Evolutionary conservation across 495 filamentous ascomycete genomes (phyloP), one percentile per base, ranked within the genome.

Genomic region (Penicillium ucsense): DNA sequence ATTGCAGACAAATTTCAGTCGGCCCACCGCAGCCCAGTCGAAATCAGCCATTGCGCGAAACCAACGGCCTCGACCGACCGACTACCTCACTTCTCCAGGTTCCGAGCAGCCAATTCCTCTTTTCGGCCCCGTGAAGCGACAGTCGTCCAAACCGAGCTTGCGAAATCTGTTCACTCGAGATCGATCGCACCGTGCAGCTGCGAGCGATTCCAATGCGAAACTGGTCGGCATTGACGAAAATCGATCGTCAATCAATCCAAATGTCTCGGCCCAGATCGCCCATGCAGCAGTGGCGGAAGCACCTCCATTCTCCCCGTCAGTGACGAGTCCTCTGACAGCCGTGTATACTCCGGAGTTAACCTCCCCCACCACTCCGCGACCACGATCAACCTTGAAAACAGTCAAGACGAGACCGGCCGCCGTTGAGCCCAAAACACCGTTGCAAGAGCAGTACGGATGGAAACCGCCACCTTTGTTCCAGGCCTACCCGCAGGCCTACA

Each of bases 391-490:
- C 10, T 52, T 61, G 12, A 51, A 61, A 10, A 59, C 51, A 11
- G 7, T 53, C 41, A 62, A 55, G 11, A 33, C 52, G 4, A 61
- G 52, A 47, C 47, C 62, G 3, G 12, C 27, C 10, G 61, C 59
- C 5, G 35, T 28, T 4, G 63, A 63, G 1, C 42, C 55, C 7
- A 54, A 57, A 34, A 12, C 47, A 0, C 31, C 59, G 0, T 49
- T 54, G 5, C 54, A 58, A 34, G 61, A 68, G 31, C 50, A 62
- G 11, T 57, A 55, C 39, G 61, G 73, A 8, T 94, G 88, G 85
- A 77, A 81, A 46, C 83, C 86, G 3, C 89, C 89, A 6, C 86
- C 90, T 3, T 71, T 96, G 5, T 95, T 89, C 65, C 81, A 94
- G 57, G 88, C 88, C n/a, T 95, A 88, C 61, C 84, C 89, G 1